A percentile compares a stretch with the other conserved stretches of the same genome.
These are phyloP conservation scores for Fusarium chuoi DNA, from an alignment of 2,329 filamentous ascomycete species.

Conservation along the genomic window DNA sequence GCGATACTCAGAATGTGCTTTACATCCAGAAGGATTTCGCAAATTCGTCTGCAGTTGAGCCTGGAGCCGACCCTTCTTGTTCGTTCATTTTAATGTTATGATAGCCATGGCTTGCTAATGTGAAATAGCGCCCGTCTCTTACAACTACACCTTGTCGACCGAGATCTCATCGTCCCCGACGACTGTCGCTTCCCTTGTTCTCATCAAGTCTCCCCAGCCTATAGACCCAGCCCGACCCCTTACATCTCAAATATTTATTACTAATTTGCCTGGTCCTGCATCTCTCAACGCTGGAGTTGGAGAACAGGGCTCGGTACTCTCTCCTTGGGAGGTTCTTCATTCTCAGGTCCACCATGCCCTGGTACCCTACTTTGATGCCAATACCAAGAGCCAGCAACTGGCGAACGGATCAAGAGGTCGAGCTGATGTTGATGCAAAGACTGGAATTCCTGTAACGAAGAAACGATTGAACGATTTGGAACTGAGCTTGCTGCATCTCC, in stretches of 20 bases:
- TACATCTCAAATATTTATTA: constrained; percentile 88
- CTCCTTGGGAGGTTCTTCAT: constrained; percentile 92
- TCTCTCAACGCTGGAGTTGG: constrained; percentile 73
- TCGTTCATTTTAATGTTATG: constrained; percentile 36
- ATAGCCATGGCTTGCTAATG: constrained; percentile 15
- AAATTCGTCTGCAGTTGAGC: constrained; percentile 62
- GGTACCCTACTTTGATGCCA: constrained; percentile 97
- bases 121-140: constrained; percentile 59
- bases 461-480: constrained; percentile 96
- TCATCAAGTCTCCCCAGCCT: constrained; percentile 89
- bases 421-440: constrained; percentile 89
- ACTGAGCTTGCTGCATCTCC: constrained; percentile 87
- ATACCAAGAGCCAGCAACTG: constrained; percentile 82
- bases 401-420: constrained; percentile 74
- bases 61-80: constrained; percentile 60
- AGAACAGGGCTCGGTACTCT: constrained; percentile 77
- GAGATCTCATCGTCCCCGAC: constrained; percentile 83
- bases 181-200: constrained; percentile 86
- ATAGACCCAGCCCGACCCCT: constrained; percentile 87
- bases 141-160: constrained; percentile 81
- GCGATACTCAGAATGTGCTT: constrained; percentile 85
- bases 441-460: constrained; percentile 95
- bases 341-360: constrained; percentile 91
- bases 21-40: constrained; percentile 89
- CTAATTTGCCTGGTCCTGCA: constrained; percentile 87